Evolutionary conservation across 371 early-diverging fungal genomes (phyloP), one percentile per base, ranked within the genome.

Genomic region (Polyrhizophydium stewartii): DNA sequence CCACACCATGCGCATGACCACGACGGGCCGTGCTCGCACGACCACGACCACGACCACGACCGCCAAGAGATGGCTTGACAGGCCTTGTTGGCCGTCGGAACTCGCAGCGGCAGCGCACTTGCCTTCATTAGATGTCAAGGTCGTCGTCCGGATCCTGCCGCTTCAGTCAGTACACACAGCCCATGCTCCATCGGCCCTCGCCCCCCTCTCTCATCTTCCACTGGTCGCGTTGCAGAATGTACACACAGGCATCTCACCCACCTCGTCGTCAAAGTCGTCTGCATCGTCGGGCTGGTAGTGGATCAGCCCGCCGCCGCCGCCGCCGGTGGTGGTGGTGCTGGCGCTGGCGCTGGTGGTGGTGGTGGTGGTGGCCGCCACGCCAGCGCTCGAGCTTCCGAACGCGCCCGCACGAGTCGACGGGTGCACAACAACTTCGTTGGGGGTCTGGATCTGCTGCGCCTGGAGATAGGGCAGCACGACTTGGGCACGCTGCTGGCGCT

Each of bases 391-490:
- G 19, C 40, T 19, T n/a, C n/a, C n/a, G n/a, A n/a, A n/a, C n/a
- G n/a, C n/a, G 35, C 35, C 35, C 3, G 13, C 3, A 3, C 35
- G 35, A 3, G 3, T 35, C 7, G 35, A 13, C 13, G 7, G 7
- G 35, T 3, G 35, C 35, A 35, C 13, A 13, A 35, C 13, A 16
- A 47, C 49, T 47, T 3, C 49, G 28, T 7, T 3, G 28, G 22
- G 3, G 28, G 7, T 16, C 28, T 47, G 49, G 19, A 12, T 7
- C 53, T 35, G 5, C 69, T 89, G 90, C 13, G 88, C 87, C 28
- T 90, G 86, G 56, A 87, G 62, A 61, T 89, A 91, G 16, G 96
- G 94, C 49, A 94, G 66, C 28, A 86, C 87, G 9, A 92, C 77
- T 41, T 77, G 81, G 19, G 89, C 87, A 67, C 87, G 87, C 47